Percentiles rank a stretch among this genome's conserved stretches.
These are phyloP conservation scores for Pouteria glomerata DNA, from an alignment of 148 eudicot species.

Conservation along the genomic window DNA sequence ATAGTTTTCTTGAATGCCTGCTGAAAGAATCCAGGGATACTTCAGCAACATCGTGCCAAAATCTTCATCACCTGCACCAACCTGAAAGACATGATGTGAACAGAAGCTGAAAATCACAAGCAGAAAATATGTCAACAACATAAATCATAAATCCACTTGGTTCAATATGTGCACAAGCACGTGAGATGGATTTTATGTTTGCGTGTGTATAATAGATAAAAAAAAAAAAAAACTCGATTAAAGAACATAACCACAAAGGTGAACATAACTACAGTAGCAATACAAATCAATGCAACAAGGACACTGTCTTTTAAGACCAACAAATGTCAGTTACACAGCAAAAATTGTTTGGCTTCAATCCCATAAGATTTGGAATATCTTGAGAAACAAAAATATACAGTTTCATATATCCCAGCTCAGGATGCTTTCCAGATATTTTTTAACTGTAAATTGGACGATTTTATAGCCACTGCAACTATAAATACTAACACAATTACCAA, in stretches of 20 bases:
- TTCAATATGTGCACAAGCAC: background rate
- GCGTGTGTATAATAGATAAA: background rate
- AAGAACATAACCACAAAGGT: too few species aligned
- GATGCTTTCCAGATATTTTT: too few species aligned
- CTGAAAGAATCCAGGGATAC: slow-evolving; percentile 87
- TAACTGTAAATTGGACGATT: too few species aligned
- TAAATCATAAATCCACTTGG: background rate
- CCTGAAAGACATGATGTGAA: slow-evolving; percentile 30
- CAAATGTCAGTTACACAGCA: background rate
- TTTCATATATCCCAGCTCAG: too few species aligned
- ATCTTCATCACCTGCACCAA: slow-evolving; percentile 32
- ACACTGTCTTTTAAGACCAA: slow-evolving; percentile 1
- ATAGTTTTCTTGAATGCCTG: slow-evolving; percentile 53
- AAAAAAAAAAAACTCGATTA: background rate
- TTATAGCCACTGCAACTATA: too few species aligned
- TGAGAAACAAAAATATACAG: too few species aligned
- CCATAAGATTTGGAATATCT: background rate
- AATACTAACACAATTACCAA: too few species aligned
- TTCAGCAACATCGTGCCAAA: slow-evolving; percentile 56
- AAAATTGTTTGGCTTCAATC: background rate
- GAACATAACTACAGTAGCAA: background rate
- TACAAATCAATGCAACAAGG: background rate
- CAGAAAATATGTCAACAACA: background rate
- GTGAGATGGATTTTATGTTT: background rate
- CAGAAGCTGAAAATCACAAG: background rate